Evolutionary conservation across 257 asterid genomes (phyloP).

Genomic region (Ajuga chamaepitys): DNA sequence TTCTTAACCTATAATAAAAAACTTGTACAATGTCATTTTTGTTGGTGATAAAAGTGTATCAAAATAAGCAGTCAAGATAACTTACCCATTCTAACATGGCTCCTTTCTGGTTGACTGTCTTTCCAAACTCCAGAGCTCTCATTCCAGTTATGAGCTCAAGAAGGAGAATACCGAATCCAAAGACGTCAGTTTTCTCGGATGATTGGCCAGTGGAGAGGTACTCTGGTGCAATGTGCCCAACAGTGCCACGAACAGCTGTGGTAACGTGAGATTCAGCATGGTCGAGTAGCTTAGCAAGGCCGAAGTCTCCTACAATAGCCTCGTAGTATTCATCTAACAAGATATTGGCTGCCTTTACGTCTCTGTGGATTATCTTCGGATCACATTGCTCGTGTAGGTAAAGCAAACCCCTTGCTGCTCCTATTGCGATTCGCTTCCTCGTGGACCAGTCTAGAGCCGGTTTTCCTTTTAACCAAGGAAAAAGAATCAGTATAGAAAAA

Average conservation of each 20-base stretch:
- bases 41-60: neutral
- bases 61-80: neutral
- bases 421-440: slow-evolving; percentile 78
- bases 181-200: slow-evolving; percentile 87
- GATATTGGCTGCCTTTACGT: slow-evolving; percentile 90
- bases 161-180: slow-evolving; percentile 87
- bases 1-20: slow-evolving; percentile 50
- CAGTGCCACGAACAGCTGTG: slow-evolving; percentile 96
- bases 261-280: slow-evolving; percentile 90
- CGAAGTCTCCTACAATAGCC: slow-evolving; percentile 91
- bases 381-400: slow-evolving; percentile 96
- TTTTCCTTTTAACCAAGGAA: slow-evolving; percentile 33
- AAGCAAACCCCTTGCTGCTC: slow-evolving; percentile 82
- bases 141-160: slow-evolving; percentile 88
- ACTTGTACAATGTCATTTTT: neutral
- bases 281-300: slow-evolving; percentile 91
- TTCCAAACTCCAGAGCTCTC: slow-evolving; percentile 86
- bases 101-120: slow-evolving; percentile 76
- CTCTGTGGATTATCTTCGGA: slow-evolving; percentile 93
- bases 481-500: neutral
- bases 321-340: slow-evolving; percentile 74
- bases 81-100: slow-evolving; percentile 85
- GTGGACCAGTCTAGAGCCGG: slow-evolving; percentile 85
- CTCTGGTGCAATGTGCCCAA: slow-evolving; percentile 91
- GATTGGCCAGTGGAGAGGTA: slow-evolving; percentile 96